These are phyloP conservation scores for Curvularia eragrostidis DNA, from an alignment of 2,329 filamentous ascomycete genomes.

Conservation along the genomic window DNA sequence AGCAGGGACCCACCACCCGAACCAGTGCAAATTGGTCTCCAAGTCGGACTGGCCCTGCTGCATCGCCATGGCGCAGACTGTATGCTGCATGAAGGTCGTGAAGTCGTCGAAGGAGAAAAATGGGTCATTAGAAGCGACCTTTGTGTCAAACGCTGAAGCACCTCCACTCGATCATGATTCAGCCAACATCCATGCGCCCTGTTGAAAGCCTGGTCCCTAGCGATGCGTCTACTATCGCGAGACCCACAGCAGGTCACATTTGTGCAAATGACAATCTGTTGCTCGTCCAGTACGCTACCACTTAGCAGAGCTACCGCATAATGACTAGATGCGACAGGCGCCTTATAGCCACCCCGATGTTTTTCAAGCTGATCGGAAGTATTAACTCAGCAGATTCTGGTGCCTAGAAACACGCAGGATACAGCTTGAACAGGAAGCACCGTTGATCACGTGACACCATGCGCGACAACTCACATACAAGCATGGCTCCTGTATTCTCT, in stretches of 20 bases:
- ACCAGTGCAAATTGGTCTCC: constrained; percentile 74
- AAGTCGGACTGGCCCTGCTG: constrained; percentile 84
- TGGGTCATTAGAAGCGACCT: constrained; percentile 90
- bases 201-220: not conserved
- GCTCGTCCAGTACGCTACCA: not conserved
- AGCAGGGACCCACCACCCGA: constrained; percentile 55
- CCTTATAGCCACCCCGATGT: not conserved
- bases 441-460: not conserved
- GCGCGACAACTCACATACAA: not conserved
- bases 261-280: not conserved
- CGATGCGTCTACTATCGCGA: not conserved
- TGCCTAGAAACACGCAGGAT: not conserved
- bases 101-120: constrained; percentile 83
- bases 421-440: not conserved
- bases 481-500: not conserved
- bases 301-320: not conserved
- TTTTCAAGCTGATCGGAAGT: not conserved
- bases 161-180: not conserved
- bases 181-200: not conserved
- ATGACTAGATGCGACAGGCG: not conserved
- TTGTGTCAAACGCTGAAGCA: constrained; percentile 63
- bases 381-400: not conserved
- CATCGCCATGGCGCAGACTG: constrained; percentile 91
- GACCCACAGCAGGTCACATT: not conserved
- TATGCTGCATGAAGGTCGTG: constrained; percentile 83